Evolutionary conservation across 192 early-diverging fungal genomes (phyloP), one percentile per base, ranked within the genome.

Genomic region (Linnemannia exigua): DNA sequence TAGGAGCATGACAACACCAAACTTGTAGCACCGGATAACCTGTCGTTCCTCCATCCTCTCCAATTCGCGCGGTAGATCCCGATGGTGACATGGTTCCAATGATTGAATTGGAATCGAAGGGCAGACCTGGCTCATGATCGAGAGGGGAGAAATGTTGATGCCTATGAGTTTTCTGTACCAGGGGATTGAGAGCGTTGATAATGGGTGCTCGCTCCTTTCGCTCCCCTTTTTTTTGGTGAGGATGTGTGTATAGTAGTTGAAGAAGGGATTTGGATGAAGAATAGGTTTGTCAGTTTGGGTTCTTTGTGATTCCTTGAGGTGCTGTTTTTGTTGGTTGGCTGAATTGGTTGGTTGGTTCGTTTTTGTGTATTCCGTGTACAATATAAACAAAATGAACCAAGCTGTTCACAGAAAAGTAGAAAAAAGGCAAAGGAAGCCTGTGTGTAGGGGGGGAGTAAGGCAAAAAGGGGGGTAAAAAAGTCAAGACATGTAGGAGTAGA

Each of bases 1-100:
- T 20, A 86, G 72, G 16, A 86, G 75, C 68, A 93, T 93, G 35
- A 82, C 89, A 3, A 95, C 90, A 14, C 94, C 94, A 91, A 95
- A 94, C 77, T 95, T 95, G 85, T 95, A 95, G 61, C 89, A 88
- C 28, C 92, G 81, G 51, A 95, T 95, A 41, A 95, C 89, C 69
- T 94, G 93, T 38, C 94, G 81, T 79, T 95, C 93, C 68, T 95
- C 94, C 92, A 95, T 93, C 19, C 89, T 67, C 71, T 92, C 75
- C 52, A 95, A 79, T 70, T 94, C 92, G n/a, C 89, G 90, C 11
- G 92, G 85, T 33, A 95, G 81, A 19, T 77, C 84, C 20, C 91
- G 88, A 48, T 94, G 86, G 22, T 88, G 89, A 67, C 91, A 90
- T 36, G 89, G 76, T 61, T 84, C 87, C 61, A 95, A 75, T 38